Evolutionary conservation across 208 protist species (phyloP), one percentile per base, ranked within the genome.

Genomic region (Wallacemonas rigidus): DNA sequence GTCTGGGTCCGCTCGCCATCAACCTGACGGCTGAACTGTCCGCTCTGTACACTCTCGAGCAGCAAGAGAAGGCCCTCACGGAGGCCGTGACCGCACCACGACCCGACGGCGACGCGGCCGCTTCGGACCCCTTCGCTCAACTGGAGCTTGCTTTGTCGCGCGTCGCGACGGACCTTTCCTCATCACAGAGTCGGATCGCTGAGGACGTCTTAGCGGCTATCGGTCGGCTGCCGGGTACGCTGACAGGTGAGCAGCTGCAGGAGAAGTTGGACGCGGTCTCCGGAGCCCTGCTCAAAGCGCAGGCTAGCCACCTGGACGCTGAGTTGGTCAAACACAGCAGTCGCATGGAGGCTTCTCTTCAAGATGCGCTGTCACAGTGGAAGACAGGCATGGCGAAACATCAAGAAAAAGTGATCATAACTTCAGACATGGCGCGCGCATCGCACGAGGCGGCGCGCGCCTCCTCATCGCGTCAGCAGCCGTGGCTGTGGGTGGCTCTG

Each of bases 401-500:
- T 44, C 4, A 26, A n/a, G 57, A 63, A 63, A 7, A n/a, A 7
- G 57, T 44, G 9, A 38, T 63, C 17, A 36, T 35, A 26, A 1
- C 35, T 3, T 45, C 56, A 11, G 35, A 65, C 5, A 58, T 51
- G 60, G 45, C 45, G 45, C 45, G 12, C 8, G 45, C 45, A 12
- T 50, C 45, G 45, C 45, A 50, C 0, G 12, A 63, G 39, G 17
- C 4, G 39, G 15, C 36, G 2, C 47, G 17, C n/a, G 45, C 38
- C 50, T 47, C 17, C n/a, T 39, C 12, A 14, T 41, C 40, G n/a
- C 40, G 6, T n/a, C 17, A 5, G 14, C 60, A 15, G 39, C 80
- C 84, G 7, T 43, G 81, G 47, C 87, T 82, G 79, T 93, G 88
- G 87, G 65, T 91, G 4, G 60, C 82, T 12, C 60, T 58, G 39